These are phyloP conservation scores for Aspergillus chevalieri DNA, from an alignment of 2,329 filamentous ascomycete species.

Conservation along the genomic window DNA sequence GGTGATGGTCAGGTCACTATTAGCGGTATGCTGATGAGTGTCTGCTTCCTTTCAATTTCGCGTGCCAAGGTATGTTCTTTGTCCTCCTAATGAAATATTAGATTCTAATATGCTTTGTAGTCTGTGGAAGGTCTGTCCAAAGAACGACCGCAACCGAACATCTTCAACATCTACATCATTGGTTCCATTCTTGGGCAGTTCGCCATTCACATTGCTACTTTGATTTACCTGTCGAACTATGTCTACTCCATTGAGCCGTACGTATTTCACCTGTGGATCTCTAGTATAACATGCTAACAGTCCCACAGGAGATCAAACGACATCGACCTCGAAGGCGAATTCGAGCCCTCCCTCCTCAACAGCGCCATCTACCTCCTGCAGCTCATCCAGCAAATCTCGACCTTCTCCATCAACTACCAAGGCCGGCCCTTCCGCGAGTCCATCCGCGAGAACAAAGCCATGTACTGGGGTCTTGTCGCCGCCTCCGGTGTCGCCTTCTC, in stretches of 20 bases:
- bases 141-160: constrained; percentile 95
- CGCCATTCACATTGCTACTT: constrained; percentile 84
- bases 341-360: constrained; percentile 88
- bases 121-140: constrained; percentile 93
- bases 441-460: constrained; percentile 89
- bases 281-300: constrained; percentile 28
- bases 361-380: constrained; percentile 95
- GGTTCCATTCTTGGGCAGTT: constrained; percentile 96
- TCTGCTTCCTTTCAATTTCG: constrained; percentile 98
- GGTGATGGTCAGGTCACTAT: constrained; percentile 97
- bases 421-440: constrained; percentile 95
- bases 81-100: background rate
- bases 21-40: constrained; percentile 98
- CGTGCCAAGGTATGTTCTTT: constrained; percentile 63
- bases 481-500: constrained; percentile 87
- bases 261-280: constrained; percentile 33
- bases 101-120: constrained; percentile 27
- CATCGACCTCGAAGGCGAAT: constrained; percentile 90
- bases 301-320: constrained; percentile 47
- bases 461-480: constrained; percentile 94
- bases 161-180: constrained; percentile 99
- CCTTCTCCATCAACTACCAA: constrained; percentile 99
- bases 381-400: constrained; percentile 97
- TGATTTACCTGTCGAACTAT: constrained; percentile 88
- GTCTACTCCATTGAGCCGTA: constrained; percentile 82